Base-by-base conservation (phyloP, 371 early-diverging fungal species). In the Choanephora cucurbitarum region DNA sequence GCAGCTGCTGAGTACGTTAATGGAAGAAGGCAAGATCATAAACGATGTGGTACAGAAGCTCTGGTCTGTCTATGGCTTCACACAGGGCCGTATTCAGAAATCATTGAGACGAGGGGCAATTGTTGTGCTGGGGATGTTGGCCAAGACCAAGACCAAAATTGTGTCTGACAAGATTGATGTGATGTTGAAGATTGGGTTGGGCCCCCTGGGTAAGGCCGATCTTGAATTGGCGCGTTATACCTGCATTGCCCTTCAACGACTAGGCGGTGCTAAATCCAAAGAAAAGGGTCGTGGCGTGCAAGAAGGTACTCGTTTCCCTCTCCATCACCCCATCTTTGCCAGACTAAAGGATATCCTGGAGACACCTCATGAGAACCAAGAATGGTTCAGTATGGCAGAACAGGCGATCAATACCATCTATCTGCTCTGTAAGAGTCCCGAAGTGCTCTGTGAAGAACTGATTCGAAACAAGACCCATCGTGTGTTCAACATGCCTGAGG, bases 391-490 rank as follows among this genome's bases (percentile, higher is more conserved):
- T 18, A 81, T 96, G 19, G 90, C 94, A 1, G 95, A 97, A 65
- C 94, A 96, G 64, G 96, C 91, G 4, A 73, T 98, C 44, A 95
- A 94, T 63, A 84, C 95, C 1, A 89, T 97, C 17, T 96, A 93
- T 61, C 55, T 84, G 13, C 75, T 97, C 40, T 85, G 89, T 10
- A 93, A 95, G 37, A 90, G 94, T 52, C 98, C 98, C 0, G 94
- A 96, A 57, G 52, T 73, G 1, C 58, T 96, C 19, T 89, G 86
- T 52, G 86, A 81, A 0, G 84, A 87, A 11, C 80, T 97, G 8
- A 82, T 98, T 47, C 80, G 82, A 44, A 48, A 64, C 22, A 76
- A 88, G 53, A 80, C 94, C 0, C 52, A 33, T 21, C 69, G 78
- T 17, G 79, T 89, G 15, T 85, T 89, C 52, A 61, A 71, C 23